Base-by-base conservation (phyloP, 176 grass and related monocot species). In the Canna indica region DNA sequence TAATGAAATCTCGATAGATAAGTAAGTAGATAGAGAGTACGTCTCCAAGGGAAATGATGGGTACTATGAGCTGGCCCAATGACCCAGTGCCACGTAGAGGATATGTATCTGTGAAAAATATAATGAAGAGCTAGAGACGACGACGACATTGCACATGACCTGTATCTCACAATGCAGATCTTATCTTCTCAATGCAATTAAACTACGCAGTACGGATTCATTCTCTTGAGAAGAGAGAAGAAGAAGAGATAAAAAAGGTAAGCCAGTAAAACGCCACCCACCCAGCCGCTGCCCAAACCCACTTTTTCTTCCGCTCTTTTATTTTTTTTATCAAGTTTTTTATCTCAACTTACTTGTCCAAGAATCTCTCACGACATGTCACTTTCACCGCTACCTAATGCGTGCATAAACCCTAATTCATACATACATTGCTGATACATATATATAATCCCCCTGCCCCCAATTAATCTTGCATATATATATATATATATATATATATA, bases 181-280 rank as follows among this genome's bases (percentile, higher is more conserved):
- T 54, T 54, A 54, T 54, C 50, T 54, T 24, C 50, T 54, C 50
- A 54, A 20, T 54, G 50, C 50, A 54, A 54, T 54, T 54, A 54
- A 54, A 54, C 17, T n/a, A 54, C 4, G 8, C 5, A n/a, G 50
- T 54, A 54, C 50, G 50, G 50, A n/a, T 24, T 20, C 50, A 54
- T 54, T 63, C 26, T 32, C 26, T 63, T 18, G 12, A 4, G 4
- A 17, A 13, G 3, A 18, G 27, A 14, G 28, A 63, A 35, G 29
- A 17, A 26, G 27, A 5, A 34, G 18, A 5, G 31, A 26, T 63
- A 63, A 63, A 63, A 30, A 44, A 39, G 36, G 26, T 27, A 18
- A 63, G 18, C 15, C 16, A 33, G 59, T 63, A 63, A 63, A 63
- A 63, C n/a, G 26, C 29, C 27, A 63, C 48, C 12, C 52, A 57